These are phyloP conservation scores for Aurantiochytrium sp. DNA, from an alignment of 108 stramenopile genomes.

Conservation along the genomic window DNA sequence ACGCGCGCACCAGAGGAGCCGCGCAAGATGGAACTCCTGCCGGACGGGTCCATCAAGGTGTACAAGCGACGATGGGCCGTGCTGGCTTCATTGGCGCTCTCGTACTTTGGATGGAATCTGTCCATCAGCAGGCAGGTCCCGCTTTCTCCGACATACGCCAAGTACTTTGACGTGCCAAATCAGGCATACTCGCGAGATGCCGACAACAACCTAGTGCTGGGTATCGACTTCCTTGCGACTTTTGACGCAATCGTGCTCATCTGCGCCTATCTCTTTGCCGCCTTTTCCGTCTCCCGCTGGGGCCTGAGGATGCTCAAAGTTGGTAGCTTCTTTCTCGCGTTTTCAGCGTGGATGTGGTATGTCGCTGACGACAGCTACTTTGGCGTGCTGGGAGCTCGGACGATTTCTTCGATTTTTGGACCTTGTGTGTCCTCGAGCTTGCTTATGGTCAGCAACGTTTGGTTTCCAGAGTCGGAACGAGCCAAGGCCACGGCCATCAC, in stretches of 20 bases:
- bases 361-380: neutral
- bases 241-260: neutral
- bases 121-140: neutral
- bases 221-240: neutral
- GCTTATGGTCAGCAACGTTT: neutral
- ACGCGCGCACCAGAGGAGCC: too few relatives aligned
- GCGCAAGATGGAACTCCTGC: too few relatives aligned
- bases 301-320: neutral
- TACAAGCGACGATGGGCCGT: neutral
- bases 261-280: neutral
- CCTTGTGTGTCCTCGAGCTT: neutral
- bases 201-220: neutral
- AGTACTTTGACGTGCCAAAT: neutral
- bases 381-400: neutral
- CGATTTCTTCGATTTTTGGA: neutral
- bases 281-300: neutral
- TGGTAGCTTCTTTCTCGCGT: neutral
- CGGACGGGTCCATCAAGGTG: neutral
- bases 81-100: neutral
- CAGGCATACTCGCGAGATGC: neutral
- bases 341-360: neutral
- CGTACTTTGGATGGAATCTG: neutral
- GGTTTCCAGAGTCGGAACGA: neutral
- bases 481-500: neutral
- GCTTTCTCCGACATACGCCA: neutral